A percentile compares a stretch with the other conserved stretches of the same genome.
phyloP scores from a whole-genome alignment of 805 yeast species.

The Henningerozyma blattae region DNA sequence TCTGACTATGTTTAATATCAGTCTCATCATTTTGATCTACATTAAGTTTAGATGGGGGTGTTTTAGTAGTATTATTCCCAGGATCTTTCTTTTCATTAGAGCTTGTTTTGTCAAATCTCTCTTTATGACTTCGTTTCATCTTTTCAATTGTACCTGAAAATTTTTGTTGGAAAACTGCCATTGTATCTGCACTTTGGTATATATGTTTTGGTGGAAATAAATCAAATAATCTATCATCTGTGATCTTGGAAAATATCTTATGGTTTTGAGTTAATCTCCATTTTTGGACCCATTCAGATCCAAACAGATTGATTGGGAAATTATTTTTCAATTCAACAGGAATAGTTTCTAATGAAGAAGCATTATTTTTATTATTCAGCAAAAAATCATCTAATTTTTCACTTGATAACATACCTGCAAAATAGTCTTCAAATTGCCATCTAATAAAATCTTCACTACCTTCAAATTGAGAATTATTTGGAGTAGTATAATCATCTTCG shows the following conservation, averaged over 20 bases:
- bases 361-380: slow-evolving; percentile 24
- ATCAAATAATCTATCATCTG: slow-evolving; percentile 63
- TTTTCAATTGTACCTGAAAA: slow-evolving; percentile 23
- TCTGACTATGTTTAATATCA: no score
- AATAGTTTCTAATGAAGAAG: slow-evolving; percentile 25
- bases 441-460: slow-evolving; percentile 87
- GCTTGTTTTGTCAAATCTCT: background rate
- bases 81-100: no score
- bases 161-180: slow-evolving; percentile 19
- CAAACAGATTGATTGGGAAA: slow-evolving; percentile 31
- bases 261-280: slow-evolving; percentile 51
- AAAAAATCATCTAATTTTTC: slow-evolving; percentile 57
- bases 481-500: slow-evolving; percentile 17
- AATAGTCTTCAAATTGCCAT: slow-evolving; percentile 80
- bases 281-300: slow-evolving; percentile 31
- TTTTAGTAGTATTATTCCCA: no score
- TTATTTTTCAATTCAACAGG: slow-evolving; percentile 19
- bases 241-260: slow-evolving; percentile 37
- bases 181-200: slow-evolving; percentile 18
- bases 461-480: slow-evolving; percentile 36
- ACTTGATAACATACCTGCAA: slow-evolving; percentile 61
- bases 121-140: background rate
- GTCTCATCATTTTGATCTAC: no score
- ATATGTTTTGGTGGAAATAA: slow-evolving; percentile 38
- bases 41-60: no score